Percentiles rank a stretch among this genome's conserved stretches.
These are phyloP conservation scores for Austroboletus eburneus DNA, from an alignment of 768 basidiomycete species.

Conservation along the genomic window DNA sequence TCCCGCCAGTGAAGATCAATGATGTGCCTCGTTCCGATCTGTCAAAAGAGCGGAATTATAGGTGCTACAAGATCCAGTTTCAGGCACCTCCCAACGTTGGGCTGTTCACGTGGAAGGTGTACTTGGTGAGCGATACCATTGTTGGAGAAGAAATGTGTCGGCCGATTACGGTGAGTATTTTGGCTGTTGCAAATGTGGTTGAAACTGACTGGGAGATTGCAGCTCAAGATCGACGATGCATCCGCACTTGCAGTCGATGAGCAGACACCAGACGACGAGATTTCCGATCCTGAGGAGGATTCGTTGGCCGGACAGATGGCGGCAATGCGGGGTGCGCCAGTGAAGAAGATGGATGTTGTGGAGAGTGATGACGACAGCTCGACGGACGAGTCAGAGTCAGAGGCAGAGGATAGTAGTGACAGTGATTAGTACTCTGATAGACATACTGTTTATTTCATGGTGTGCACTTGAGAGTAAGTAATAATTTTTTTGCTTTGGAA, in stretches of 20 bases:
- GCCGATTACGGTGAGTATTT: slow-evolving; percentile 66
- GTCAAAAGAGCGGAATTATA: slow-evolving; percentile 52
- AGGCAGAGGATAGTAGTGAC: slow-evolving; percentile 26
- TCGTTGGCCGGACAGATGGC: slow-evolving; percentile 97
- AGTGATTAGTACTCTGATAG: slow-evolving; percentile 17
- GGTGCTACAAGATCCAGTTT: slow-evolving; percentile 89
- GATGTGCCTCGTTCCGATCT: slow-evolving; percentile 68
- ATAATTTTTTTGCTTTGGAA: no score
- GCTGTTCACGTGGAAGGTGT: slow-evolving; percentile 84
- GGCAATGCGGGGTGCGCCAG: slow-evolving; percentile 82
- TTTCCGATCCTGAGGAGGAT: slow-evolving; percentile 98
- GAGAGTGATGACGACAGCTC: slow-evolving; percentile 26
- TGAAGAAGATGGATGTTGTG: slow-evolving; percentile 60
- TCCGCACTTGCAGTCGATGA: slow-evolving; percentile 55
- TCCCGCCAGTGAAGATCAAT: slow-evolving; percentile 77
- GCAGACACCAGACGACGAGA: slow-evolving; percentile 77
- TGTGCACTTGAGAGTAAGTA: no score
- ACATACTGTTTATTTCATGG: no score
- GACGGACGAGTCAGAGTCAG: slow-evolving; percentile 26
- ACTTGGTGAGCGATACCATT: slow-evolving; percentile 84
- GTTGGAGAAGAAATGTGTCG: slow-evolving; percentile 72
- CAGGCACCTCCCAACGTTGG: slow-evolving; percentile 86
- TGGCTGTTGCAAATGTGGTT: not conserved
- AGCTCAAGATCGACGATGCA: slow-evolving; percentile 84
- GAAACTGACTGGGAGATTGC: slow-evolving; percentile 6